These are phyloP conservation scores for Nicotiana attenuata DNA, from an alignment of 257 asterid genomes.

Conservation along the genomic window DNA sequence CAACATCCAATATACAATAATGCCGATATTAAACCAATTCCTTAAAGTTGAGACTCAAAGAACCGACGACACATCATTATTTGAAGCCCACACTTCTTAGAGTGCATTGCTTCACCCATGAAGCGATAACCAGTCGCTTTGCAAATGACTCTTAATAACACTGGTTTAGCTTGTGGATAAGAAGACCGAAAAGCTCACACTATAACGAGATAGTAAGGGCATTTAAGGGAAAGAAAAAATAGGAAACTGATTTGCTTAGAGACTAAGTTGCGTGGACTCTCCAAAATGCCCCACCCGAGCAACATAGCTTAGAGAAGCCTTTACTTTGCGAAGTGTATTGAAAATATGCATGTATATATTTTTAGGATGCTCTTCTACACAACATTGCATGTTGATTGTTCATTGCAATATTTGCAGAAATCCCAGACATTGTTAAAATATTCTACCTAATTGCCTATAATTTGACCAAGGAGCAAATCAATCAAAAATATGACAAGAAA, in stretches of 20 bases:
- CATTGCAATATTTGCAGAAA: conserved; percentile 4
- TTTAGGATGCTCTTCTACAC: neutral
- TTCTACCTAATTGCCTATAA: neutral
- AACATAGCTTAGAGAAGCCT: neutral
- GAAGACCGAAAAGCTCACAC: neutral
- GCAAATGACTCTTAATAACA: neutral
- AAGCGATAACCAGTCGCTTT: neutral
- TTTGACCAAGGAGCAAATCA: neutral
- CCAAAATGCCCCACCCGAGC: too few relatives aligned
- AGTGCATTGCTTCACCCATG: neutral
- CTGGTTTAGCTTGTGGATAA: neutral
- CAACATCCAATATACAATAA: neutral
- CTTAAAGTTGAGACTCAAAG: neutral
- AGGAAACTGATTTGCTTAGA: neutral
- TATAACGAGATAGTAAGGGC: neutral
- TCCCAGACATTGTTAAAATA: neutral
- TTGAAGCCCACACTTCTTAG: neutral
- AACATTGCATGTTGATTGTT: neutral
- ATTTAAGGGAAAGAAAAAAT: neutral
- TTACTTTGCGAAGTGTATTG: neutral
- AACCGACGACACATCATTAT: neutral
- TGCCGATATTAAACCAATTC: neutral
- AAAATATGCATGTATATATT: neutral
- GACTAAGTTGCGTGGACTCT: too few relatives aligned
- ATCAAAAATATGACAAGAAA: neutral